Percentiles rank a stretch among this genome's conserved stretches.
Evolutionary conservation across 306 rosid genomes (phyloP).

Genomic region (Gillenia trifoliata): DNA sequence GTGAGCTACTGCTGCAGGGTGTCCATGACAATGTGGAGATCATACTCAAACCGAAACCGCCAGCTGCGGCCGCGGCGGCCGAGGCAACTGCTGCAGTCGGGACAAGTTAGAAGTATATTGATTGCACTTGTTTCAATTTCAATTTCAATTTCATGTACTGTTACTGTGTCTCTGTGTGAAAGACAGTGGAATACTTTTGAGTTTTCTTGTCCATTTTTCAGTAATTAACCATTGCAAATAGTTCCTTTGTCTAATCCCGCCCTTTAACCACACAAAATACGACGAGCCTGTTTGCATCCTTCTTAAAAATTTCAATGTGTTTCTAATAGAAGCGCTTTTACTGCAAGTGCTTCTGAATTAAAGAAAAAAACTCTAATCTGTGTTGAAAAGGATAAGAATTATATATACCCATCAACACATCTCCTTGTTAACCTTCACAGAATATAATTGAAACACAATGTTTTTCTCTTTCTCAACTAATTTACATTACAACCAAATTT

Average conservation of each 20-base stretch:
- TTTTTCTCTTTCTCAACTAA: not conserved
- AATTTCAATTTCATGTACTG: not conserved
- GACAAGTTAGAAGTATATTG: conserved; percentile 12
- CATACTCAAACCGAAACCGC: conserved; percentile 51
- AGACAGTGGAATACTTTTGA: not conserved
- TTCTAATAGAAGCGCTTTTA: no score
- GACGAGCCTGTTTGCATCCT: no score
- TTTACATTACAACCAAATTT: not conserved
- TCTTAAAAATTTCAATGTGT: no score
- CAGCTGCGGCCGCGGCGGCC: not conserved
- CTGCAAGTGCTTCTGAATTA: no score
- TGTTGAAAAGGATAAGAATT: no score
- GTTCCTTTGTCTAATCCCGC: no score
- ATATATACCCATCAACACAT: no score
- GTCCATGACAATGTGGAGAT: conserved; percentile 94
- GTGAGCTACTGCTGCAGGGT: conserved; percentile 90
- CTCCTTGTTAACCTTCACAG: not conserved
- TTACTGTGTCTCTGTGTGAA: not conserved
- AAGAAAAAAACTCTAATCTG: no score
- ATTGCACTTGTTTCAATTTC: not conserved
- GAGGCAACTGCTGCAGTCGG: conserved; percentile 27
- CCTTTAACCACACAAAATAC: no score
- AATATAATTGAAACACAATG: not conserved
- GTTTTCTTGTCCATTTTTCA: no score
- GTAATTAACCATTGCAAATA: no score